phyloP scores from a whole-genome alignment of 208 protist species.

The Leishmania aethiopica region DNA sequence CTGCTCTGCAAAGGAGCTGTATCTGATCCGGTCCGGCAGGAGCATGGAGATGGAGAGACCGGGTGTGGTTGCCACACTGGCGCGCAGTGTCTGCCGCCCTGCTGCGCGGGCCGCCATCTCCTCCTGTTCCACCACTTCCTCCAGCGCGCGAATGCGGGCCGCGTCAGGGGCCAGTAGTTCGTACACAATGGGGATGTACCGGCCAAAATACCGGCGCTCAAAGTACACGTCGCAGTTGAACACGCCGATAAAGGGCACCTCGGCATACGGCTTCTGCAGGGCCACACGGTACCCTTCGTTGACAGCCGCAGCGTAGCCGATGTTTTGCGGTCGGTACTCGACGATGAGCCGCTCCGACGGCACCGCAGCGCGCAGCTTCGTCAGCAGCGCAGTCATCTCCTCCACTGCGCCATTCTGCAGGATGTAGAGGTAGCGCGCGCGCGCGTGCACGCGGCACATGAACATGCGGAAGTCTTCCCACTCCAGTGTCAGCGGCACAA shows the following conservation, averaged over 20 bases:
- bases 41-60: conserved; percentile 2
- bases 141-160: conserved; percentile 14
- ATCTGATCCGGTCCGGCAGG: conserved; percentile 15
- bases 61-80: conserved; percentile 2
- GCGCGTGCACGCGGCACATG: conserved; percentile 27
- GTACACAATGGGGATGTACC: conserved; percentile 24
- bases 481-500: conserved; percentile 16
- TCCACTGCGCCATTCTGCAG: conserved; percentile 25
- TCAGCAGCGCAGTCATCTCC: conserved; percentile 12
- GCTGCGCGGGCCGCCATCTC: conserved; percentile 4
- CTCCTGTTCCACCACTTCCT: conserved; percentile 19
- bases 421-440: conserved; percentile 16
- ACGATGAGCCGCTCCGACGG: conserved; percentile 11
- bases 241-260: conserved; percentile 25
- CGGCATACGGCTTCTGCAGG: conserved; percentile 16
- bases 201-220: conserved; percentile 7
- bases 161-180: background rate
- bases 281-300: conserved; percentile 23
- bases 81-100: conserved; percentile 3
- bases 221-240: conserved; percentile 30
- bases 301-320: conserved; percentile 26
- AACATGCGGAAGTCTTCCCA: conserved; percentile 16
- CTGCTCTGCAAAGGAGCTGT: conserved; percentile 3
- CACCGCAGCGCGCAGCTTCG: conserved; percentile 3
- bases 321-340: conserved; percentile 7